These are phyloP conservation scores for Fusarium incarnatum DNA, from an alignment of 2,329 filamentous ascomycete species.

Conservation along the genomic window DNA sequence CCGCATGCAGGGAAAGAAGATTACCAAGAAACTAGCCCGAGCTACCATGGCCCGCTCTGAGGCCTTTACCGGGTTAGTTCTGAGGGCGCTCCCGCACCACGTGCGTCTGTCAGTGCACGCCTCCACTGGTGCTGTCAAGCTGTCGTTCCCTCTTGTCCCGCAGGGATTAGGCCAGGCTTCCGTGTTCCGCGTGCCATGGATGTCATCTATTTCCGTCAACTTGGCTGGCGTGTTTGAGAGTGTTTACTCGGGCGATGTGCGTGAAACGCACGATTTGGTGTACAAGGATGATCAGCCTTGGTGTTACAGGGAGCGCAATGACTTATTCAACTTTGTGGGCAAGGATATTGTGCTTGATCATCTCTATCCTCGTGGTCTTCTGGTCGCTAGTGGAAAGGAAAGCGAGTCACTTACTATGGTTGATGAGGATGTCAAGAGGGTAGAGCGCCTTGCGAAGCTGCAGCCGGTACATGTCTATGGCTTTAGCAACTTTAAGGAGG, in stretches of 20 bases:
- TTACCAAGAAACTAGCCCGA: slow-evolving; percentile 11
- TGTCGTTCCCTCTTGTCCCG: slow-evolving; percentile 6
- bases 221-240: slow-evolving; percentile 6
- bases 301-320: slow-evolving; percentile 5
- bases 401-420: background rate
- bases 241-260: slow-evolving; percentile 8
- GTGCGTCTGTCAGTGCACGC: slow-evolving; percentile 10
- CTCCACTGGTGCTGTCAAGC: slow-evolving; percentile 7
- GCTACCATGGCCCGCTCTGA: slow-evolving; percentile 11
- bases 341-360: slow-evolving; percentile 1
- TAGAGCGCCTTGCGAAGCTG: background rate
- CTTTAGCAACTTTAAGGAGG: slow-evolving; percentile 1
- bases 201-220: slow-evolving; percentile 16
- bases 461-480: slow-evolving; percentile 6
- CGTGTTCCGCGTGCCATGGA: slow-evolving; percentile 12
- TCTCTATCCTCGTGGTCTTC: slow-evolving; percentile 8
- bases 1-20: slow-evolving; percentile 12
- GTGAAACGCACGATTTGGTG: slow-evolving; percentile 6
- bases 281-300: slow-evolving; percentile 12
- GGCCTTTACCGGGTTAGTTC: slow-evolving; percentile 6
- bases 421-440: background rate
- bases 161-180: background rate
- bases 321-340: background rate
- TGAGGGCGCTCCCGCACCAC: slow-evolving; percentile 3
- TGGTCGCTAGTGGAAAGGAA: background rate